Evolutionary conservation across 495 filamentous ascomycete species (phyloP).

Genomic region (Xylaria intraflava): DNA sequence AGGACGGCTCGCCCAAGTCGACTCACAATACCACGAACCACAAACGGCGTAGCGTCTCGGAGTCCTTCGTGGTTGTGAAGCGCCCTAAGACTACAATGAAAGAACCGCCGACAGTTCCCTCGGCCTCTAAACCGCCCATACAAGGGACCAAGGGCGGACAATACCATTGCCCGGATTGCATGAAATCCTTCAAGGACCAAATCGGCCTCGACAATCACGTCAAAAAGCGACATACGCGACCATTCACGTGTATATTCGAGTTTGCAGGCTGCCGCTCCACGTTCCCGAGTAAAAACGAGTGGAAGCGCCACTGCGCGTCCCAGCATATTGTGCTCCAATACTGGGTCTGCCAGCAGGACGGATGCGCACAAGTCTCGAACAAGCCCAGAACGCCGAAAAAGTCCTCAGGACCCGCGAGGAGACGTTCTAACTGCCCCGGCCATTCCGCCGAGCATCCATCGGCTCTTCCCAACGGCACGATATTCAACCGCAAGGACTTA

Average conservation of each 20-base stretch:
- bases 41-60: slow-evolving; percentile 17
- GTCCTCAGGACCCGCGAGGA: slow-evolving; percentile 4
- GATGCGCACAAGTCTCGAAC: slow-evolving; percentile 44
- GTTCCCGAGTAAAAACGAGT: slow-evolving; percentile 86
- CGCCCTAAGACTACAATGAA: slow-evolving; percentile 16
- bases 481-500: slow-evolving; percentile 90
- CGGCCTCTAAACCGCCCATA: slow-evolving; percentile 10
- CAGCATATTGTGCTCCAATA: slow-evolving; percentile 75
- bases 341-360: slow-evolving; percentile 70
- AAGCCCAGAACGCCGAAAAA: slow-evolving; percentile 20
- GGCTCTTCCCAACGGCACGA: slow-evolving; percentile 41
- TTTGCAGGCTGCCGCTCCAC: slow-evolving; percentile 68
- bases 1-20: slow-evolving; percentile 8
- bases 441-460: slow-evolving; percentile 15
- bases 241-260: slow-evolving; percentile 73
- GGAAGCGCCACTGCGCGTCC: slow-evolving; percentile 80
- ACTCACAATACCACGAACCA: slow-evolving; percentile 12
- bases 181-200: slow-evolving; percentile 34
- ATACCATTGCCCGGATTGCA: slow-evolving; percentile 21
- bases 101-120: slow-evolving; percentile 6
- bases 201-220: slow-evolving; percentile 40
- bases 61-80: slow-evolving; percentile 16
- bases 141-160: slow-evolving; percentile 21
- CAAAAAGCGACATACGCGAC: slow-evolving; percentile 50
- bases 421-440: slow-evolving; percentile 35